phyloP scores from a whole-genome alignment of 306 rosid genomes.

The Prunus fruticosa region DNA sequence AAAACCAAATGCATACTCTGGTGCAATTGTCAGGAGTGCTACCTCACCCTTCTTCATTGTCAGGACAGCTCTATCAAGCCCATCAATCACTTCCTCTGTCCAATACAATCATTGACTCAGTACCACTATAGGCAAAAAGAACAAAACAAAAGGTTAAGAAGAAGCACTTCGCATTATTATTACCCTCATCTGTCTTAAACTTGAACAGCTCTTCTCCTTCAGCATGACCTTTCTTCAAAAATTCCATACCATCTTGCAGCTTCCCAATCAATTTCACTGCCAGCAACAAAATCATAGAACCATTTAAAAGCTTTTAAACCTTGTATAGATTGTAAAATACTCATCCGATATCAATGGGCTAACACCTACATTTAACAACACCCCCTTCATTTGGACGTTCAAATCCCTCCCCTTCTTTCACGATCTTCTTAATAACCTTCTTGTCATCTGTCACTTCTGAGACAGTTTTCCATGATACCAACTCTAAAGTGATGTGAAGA shows the following conservation, averaged over 20 bases:
- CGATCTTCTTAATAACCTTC: conserved; percentile 75
- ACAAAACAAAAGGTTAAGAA: not conserved
- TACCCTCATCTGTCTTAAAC: conserved; percentile 89
- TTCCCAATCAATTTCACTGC: conserved; percentile 81
- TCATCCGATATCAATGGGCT: not conserved
- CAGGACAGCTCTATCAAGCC: conserved; percentile 76
- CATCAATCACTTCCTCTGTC: conserved; percentile 88
- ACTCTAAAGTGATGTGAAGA: conserved; percentile 64
- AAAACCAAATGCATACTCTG: conserved; percentile 85
- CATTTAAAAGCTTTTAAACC: not conserved
- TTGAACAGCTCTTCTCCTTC: conserved; percentile 64
- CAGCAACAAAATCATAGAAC: conserved; percentile 1
- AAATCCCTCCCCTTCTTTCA: conserved; percentile 86
- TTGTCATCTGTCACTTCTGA: conserved; percentile 82
- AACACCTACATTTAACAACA: conserved; percentile 53
- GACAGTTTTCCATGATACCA: conserved; percentile 87
- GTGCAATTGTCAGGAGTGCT: conserved; percentile 65
- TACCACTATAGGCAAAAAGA: not conserved
- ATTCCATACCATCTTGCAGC: conserved; percentile 78
- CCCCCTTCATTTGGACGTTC: conserved; percentile 94
- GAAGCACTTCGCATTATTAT: not conserved
- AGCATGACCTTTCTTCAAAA: conserved; percentile 61
- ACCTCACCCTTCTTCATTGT: conserved; percentile 95
- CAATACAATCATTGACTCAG: conserved; percentile 13
- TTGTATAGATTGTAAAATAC: not conserved